Evolutionary conservation across 2,329 filamentous ascomycete genomes (phyloP).

Genomic region (Neofusicoccum sp.): DNA sequence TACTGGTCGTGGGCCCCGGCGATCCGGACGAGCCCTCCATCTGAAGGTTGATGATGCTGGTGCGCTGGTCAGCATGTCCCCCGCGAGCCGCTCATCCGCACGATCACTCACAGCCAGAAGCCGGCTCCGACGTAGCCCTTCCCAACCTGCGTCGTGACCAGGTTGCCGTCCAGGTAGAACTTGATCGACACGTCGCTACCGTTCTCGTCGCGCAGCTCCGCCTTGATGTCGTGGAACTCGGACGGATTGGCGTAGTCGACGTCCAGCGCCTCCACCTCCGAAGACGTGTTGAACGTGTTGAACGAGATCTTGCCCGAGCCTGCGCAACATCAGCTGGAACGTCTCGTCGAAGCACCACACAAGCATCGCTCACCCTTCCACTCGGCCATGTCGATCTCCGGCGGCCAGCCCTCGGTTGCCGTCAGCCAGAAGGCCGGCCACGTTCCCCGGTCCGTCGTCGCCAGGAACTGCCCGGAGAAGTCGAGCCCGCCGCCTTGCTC

Average conservation of each 20-base stretch:
- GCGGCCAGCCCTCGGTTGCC: constrained; percentile 58
- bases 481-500: constrained; percentile 42
- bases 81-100: background rate
- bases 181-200: constrained; percentile 55
- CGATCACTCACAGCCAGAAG: constrained; percentile 30
- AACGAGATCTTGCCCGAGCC: constrained; percentile 55
- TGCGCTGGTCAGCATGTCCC: background rate
- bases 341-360: background rate
- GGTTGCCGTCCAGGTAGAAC: constrained; percentile 57
- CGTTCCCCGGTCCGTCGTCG: constrained; percentile 46
- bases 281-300: constrained; percentile 58
- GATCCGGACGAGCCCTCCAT: constrained; percentile 34
- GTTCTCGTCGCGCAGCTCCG: constrained; percentile 55
- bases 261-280: constrained; percentile 50
- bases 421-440: constrained; percentile 65
- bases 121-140: constrained; percentile 50
- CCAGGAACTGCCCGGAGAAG: constrained; percentile 45
- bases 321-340: background rate
- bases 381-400: constrained; percentile 63
- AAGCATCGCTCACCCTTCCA: constrained; percentile 56
- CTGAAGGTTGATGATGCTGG: constrained; percentile 36
- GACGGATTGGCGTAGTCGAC: constrained; percentile 51
- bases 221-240: constrained; percentile 55
- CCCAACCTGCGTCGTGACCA: constrained; percentile 55
- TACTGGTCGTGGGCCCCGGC: constrained; percentile 6